A percentile compares a stretch with the other conserved stretches of the same genome.
These are phyloP conservation scores for Fulvia fulva DNA, from an alignment of 2,329 filamentous ascomycete genomes.

Conservation along the genomic window DNA sequence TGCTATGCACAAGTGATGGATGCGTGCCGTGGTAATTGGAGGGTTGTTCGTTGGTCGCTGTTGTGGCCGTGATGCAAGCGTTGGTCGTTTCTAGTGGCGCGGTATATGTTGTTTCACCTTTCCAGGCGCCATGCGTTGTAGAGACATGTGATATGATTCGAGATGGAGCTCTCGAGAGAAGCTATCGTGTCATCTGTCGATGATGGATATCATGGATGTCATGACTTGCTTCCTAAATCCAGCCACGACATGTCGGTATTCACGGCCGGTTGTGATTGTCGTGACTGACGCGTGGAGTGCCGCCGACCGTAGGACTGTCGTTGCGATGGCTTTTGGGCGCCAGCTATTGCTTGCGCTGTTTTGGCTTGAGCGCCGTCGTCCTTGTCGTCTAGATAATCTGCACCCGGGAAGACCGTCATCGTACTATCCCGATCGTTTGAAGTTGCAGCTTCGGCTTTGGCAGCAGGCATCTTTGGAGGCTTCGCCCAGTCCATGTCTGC, in stretches of 20 bases:
- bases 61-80: not conserved
- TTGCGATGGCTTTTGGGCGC: slow-evolving; percentile 6
- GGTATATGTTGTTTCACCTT: not conserved
- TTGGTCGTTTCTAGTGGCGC: not conserved
- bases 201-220: not conserved
- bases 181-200: not conserved
- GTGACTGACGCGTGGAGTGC: slow-evolving; percentile 31
- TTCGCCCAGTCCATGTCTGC: slow-evolving; percentile 2
- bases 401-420: slow-evolving; percentile 36
- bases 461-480: not conserved
- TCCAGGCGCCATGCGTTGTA: not conserved
- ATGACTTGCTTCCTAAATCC: slow-evolving; percentile 52
- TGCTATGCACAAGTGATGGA: not conserved
- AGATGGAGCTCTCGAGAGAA: not conserved
- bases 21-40: no score
- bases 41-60: not conserved
- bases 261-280: slow-evolving; percentile 36
- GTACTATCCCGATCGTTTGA: slow-evolving; percentile 30
- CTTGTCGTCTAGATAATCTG: slow-evolving; percentile 25
- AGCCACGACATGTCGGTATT: slow-evolving; percentile 71
- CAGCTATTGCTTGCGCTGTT: slow-evolving; percentile 36
- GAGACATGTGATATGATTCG: not conserved
- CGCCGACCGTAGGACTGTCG: slow-evolving; percentile 23
- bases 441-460: not conserved
- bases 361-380: slow-evolving; percentile 35